Evolutionary conservation across 306 rosid genomes (phyloP).

Genomic region (Trifolium repens): DNA sequence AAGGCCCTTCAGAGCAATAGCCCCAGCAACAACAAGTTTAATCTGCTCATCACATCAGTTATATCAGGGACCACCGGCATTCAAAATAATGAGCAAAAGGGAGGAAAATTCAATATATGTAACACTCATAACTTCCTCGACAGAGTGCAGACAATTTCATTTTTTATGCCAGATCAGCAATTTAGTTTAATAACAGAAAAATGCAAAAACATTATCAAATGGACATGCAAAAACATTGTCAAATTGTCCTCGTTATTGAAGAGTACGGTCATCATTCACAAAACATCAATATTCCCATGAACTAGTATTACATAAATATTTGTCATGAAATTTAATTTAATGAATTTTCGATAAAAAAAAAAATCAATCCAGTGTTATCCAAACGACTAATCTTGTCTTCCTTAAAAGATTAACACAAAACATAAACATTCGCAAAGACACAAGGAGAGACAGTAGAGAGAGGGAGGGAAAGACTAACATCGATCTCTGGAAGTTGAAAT

Average conservation of each 20-base stretch:
- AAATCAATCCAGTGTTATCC: background rate
- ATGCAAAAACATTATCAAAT: slow-evolving; percentile 6
- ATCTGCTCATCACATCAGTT: slow-evolving; percentile 44
- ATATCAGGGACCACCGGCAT: slow-evolving; percentile 25
- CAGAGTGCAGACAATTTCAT: background rate
- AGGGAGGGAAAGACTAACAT: slow-evolving; percentile 45
- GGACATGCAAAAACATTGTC: background rate
- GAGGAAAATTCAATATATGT: slow-evolving; percentile 9
- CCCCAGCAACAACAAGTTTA: slow-evolving; percentile 48
- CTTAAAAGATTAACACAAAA: background rate
- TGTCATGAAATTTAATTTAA: background rate
- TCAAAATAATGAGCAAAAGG: slow-evolving; percentile 7
- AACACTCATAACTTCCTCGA: background rate
- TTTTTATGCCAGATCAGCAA: background rate
- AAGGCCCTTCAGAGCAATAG: slow-evolving; percentile 58
- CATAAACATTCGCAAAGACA: background rate
- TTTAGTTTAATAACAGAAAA: background rate
- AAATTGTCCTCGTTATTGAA: slow-evolving; percentile 2
- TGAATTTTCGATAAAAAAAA: background rate
- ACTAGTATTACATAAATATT: background rate
- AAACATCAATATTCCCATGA: background rate
- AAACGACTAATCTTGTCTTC: background rate
- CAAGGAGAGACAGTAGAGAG: background rate
- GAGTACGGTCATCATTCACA: background rate
- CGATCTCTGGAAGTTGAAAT: slow-evolving; percentile 57